Evolutionary conservation across 495 filamentous ascomycete species (phyloP).

Genomic region (Talaromyces wortmannii): DNA sequence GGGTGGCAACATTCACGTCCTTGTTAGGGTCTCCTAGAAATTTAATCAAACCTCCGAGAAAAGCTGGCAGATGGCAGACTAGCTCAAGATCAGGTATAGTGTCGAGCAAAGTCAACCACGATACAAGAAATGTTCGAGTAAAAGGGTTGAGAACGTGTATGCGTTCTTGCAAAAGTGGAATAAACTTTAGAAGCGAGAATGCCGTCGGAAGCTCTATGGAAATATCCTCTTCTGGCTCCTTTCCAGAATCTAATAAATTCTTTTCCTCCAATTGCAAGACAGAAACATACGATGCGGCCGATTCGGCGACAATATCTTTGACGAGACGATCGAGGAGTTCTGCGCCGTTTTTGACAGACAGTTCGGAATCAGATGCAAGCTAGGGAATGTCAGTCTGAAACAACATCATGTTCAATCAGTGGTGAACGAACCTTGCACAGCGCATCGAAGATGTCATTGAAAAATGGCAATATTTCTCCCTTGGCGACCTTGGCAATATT

Average conservation of each 20-base stretch:
- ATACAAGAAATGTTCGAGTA: constrained; percentile 89
- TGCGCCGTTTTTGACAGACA: constrained; percentile 97
- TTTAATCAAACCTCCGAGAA: constrained; percentile 81
- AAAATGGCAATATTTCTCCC: constrained; percentile 91
- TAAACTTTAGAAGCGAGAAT: constrained; percentile 87
- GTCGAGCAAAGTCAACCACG: constrained; percentile 91
- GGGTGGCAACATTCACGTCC: constrained; percentile 90
- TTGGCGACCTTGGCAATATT: constrained; percentile 99
- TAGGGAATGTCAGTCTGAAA: constrained; percentile 25
- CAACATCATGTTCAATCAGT: constrained; percentile 2
- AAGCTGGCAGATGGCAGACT: constrained; percentile 86
- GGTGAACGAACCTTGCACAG: constrained; percentile 72
- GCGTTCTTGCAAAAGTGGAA: constrained; percentile 85
- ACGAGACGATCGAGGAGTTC: constrained; percentile 93
- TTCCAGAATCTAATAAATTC: constrained; percentile 37
- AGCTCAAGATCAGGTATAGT: constrained; percentile 97
- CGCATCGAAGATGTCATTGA: constrained; percentile 97
- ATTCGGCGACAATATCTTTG: constrained; percentile 97
- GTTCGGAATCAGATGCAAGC: constrained; percentile 92
- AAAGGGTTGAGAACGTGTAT: constrained; percentile 93
- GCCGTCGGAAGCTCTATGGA: constrained; percentile 65
- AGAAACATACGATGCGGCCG: constrained; percentile 90
- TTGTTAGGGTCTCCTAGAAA: constrained; percentile 88
- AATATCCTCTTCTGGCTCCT: constrained; percentile 32
- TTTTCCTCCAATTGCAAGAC: constrained; percentile 57